A percentile compares a stretch with the other conserved stretches of the same genome.
Evolutionary conservation across 2,329 filamentous ascomycete genomes (phyloP).

Genomic region (Epichloe gansuensis): DNA sequence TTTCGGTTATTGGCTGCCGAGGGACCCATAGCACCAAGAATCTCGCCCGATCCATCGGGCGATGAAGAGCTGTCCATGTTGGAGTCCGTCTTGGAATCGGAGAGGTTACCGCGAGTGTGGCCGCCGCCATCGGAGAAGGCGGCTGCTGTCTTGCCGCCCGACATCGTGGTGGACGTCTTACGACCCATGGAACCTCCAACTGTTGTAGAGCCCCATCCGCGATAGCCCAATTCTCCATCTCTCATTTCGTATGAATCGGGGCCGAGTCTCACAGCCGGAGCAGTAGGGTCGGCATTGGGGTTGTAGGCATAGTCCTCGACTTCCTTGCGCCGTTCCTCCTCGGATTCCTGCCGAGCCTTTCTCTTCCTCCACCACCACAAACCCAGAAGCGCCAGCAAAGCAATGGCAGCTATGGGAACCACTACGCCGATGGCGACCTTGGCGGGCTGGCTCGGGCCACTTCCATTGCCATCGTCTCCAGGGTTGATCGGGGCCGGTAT

Average conservation of each 20-base stretch:
- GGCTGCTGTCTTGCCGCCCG: slow-evolving; percentile 52
- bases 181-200: slow-evolving; percentile 54
- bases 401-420: slow-evolving; percentile 80
- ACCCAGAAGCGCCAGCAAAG: slow-evolving; percentile 60
- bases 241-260: slow-evolving; percentile 57
- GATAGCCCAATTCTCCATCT: slow-evolving; percentile 66
- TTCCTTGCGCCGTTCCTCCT: slow-evolving; percentile 85
- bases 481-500: slow-evolving; percentile 18
- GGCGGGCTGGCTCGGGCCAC: slow-evolving; percentile 45
- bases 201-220: slow-evolving; percentile 83
- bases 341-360: slow-evolving; percentile 70
- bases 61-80: slow-evolving; percentile 41
- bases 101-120: slow-evolving; percentile 49
- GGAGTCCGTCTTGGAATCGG: slow-evolving; percentile 56
- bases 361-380: slow-evolving; percentile 82
- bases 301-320: slow-evolving; percentile 97
- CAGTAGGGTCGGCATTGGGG: slow-evolving; percentile 84
- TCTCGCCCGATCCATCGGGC: slow-evolving; percentile 54
- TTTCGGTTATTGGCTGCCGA: slow-evolving; percentile 50
- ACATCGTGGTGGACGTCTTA: slow-evolving; percentile 82
- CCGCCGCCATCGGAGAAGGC: slow-evolving; percentile 65
- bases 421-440: slow-evolving; percentile 89
- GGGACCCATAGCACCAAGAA: slow-evolving; percentile 70
- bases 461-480: slow-evolving; percentile 17
- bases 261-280: slow-evolving; percentile 37